These are phyloP conservation scores for Auxenochlorella protothecoides DNA, from an alignment of 139 green algal species.

Conservation along the genomic window DNA sequence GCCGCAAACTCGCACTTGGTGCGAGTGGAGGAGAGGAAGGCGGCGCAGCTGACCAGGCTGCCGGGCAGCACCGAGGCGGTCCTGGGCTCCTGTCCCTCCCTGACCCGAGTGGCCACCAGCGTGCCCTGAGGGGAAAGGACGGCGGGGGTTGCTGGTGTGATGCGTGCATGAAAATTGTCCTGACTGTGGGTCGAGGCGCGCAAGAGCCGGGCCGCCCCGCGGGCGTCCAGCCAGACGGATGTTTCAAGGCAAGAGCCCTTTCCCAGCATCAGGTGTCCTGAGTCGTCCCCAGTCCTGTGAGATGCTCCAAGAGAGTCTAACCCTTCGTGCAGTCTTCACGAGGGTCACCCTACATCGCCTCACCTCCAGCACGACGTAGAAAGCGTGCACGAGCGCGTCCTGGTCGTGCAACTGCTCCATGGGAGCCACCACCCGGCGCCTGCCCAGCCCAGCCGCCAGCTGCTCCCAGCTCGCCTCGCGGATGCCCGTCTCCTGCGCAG, in stretches of 20 bases:
- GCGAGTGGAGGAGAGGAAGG: constrained; percentile 43
- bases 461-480: constrained; percentile 10
- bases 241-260: neutral
- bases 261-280: neutral
- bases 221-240: too few species aligned
- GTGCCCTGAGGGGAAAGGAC: too few species aligned
- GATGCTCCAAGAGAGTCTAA: too few species aligned
- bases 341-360: neutral
- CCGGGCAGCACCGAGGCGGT: constrained; percentile 21
- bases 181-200: too few species aligned
- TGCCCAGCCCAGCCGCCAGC: neutral
- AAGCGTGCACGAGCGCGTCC: constrained; percentile 27
- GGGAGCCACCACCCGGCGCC: constrained; percentile 17
- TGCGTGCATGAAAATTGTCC: too few species aligned
- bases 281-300: neutral
- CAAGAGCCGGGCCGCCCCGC: too few species aligned
- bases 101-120: too few species aligned
- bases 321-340: too few species aligned
- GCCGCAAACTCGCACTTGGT: constrained; percentile 15
- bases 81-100: constrained; percentile 3
- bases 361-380: constrained; percentile 43
- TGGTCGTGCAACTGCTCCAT: constrained; percentile 34
- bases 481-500: constrained; percentile 21
- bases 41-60: constrained; percentile 41
- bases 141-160: too few species aligned